Conservation (phyloP, 306 rosid species). For the Medicago arabica region DNA sequence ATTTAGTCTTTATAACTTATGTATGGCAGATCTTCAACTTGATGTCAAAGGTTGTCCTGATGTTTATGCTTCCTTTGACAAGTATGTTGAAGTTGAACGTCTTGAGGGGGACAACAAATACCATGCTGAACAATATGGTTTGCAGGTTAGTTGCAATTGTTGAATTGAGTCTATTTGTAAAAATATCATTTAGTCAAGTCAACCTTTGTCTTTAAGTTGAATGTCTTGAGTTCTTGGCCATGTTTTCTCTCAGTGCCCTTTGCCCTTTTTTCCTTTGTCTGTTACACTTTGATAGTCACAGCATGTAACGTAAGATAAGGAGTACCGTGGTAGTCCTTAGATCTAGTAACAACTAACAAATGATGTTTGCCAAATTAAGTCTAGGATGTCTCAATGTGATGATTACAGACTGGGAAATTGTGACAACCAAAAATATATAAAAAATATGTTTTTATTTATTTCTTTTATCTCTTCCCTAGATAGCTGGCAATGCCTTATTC, state of each 20-base stretch:
- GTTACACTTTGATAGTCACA: constrained; percentile 9
- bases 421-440: neutral
- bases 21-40: constrained; percentile 88
- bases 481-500: constrained; percentile 11
- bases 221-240: neutral
- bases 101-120: constrained; percentile 98
- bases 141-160: constrained; percentile 74
- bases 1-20: constrained; percentile 36
- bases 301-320: constrained; percentile 16
- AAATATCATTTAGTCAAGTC: neutral
- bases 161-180: constrained; percentile 12
- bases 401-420: neutral
- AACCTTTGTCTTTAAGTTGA: constrained; percentile 1
- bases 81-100: constrained; percentile 97
- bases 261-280: neutral
- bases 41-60: constrained; percentile 98
- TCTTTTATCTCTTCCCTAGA: neutral
- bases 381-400: neutral
- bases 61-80: constrained; percentile 96
- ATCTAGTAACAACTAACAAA: neutral
- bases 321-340: neutral
- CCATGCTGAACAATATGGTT: constrained; percentile 94
- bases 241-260: neutral
- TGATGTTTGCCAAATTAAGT: constrained; percentile 6
- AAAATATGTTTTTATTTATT: neutral